Base-by-base conservation (phyloP, 768 basidiomycete species). In the Hypholoma sublateritium region DNA sequence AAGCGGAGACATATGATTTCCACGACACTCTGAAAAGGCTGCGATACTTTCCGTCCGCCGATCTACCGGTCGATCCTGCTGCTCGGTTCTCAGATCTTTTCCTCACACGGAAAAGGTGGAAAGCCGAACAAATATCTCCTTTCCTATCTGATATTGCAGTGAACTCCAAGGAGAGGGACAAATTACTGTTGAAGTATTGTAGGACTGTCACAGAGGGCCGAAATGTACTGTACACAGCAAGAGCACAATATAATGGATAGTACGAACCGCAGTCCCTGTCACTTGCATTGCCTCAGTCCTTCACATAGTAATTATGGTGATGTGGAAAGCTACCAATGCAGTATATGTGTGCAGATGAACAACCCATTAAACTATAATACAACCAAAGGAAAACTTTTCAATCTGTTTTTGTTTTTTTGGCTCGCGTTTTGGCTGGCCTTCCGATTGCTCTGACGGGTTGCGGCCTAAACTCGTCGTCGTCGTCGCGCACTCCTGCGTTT, bases 71-170 rank as follows among this genome's bases (percentile, higher is more conserved):
- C 0, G 89, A 93, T 50, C 89, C 95, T 5, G 77, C 87, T 1
- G 81, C 84, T 7, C 87, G 96, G 14, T 98, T 98, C 73, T 70
- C 82, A 12, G 93, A 96, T 60, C 81, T 98, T 14, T 99, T 99
- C 77, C 77, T 92, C 37, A 89, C 88, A 8, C 84, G 88, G 5
- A 60, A 82, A 19, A 82, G 82, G 44, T 95, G 93, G 93, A 85
- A 80, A 65, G 81, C 79, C 5, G 85, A 89, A 12, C 93, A 95
- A 16, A 89, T 98, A 58, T 72, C 75, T 24, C 91, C 89, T 4
- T 98, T 95, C 73, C 74, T 98, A 12, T 71, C 77, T 5, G 93
- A 93, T 59, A 85, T 97, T 54, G 88, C 88, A 0, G 77, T 94
- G n/a, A 86, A 92, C 66, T 73, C 77, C 7, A 96, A 97, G 70